Evolutionary conservation across 306 rosid genomes (phyloP).

Genomic region (peach (Prunus persica)): Prunus_persica_NCBIv2 NC_034015.1:21256501-21257000

Average conservation of each 20-base stretch:
- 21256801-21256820: slow-evolving; percentile 76
- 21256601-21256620: slow-evolving; percentile 85
- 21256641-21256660: slow-evolving; percentile 93
- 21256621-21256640: slow-evolving; percentile 88
- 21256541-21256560: slow-evolving; percentile 94
- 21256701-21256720: not conserved
- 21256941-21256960: slow-evolving; percentile 14
- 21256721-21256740: not conserved
- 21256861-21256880: slow-evolving; percentile 96
- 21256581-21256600: slow-evolving; percentile 99
- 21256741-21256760: slow-evolving; percentile 55
- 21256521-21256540: slow-evolving; percentile 91
- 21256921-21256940: not conserved
- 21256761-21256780: slow-evolving; percentile 91
- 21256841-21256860: slow-evolving; percentile 67
- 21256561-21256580: slow-evolving; percentile 99
- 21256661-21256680: slow-evolving; percentile 35
- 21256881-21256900: slow-evolving; percentile 79
- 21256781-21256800: slow-evolving; percentile 86
- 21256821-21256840: slow-evolving; percentile 82
- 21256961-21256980: not conserved
- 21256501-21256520: slow-evolving; percentile 97
- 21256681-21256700: not conserved
- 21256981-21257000: slow-evolving; percentile 11
- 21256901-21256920: slow-evolving; percentile 17